Base-by-base conservation (phyloP, 2,329 filamentous ascomycete species). In the Didymella sp. region DNA sequence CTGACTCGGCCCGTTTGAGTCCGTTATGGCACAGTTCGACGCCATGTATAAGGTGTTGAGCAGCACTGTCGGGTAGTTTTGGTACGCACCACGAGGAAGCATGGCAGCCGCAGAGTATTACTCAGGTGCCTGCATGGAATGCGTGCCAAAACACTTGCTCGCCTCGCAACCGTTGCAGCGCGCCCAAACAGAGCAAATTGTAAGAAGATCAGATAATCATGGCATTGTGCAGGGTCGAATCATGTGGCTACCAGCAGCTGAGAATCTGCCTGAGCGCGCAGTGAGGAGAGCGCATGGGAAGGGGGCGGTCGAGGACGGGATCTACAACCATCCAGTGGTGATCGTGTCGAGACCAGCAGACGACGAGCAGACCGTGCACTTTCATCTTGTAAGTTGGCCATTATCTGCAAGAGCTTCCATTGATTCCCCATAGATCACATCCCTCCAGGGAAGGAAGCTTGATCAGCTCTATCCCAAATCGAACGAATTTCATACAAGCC, bases 291-390 rank as follows among this genome's bases (percentile, higher is more conserved):
- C 66, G 4, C 64, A 70, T 60, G 70, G 73, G 15, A 73, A 73
- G 47, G 71, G 70, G 22, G 56, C 64, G 3, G 57, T 71, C 3
- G 73, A 75, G 48, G 69, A 72, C 28, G 70, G 68, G 3, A 71
- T 73, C 41, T 73, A 73, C 55, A 66, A 72, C 13, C 69, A 75
- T 56, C 73, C 72, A 2, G 58, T 75, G 8, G 70, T 76, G 12
- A 56, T 75, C 2, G 58, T 74, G 15, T 76, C 72, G 6, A 63
- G 70, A 31, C 72, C 73, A 51, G 59, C 51, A 9, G 65, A 71
- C 2, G 67, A 71, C 2, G 56, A 53, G 7, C 57, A 65, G 24
- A 31, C 58, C 2, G 68, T 70, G n/a, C 72, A 75, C 51, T 75
- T 76, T 55, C 71, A 75, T 41, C 62, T 76, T 33, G 73, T 75